These are phyloP conservation scores for Fusarium siculi DNA, from an alignment of 2,329 filamentous ascomycete genomes.

Conservation along the genomic window DNA sequence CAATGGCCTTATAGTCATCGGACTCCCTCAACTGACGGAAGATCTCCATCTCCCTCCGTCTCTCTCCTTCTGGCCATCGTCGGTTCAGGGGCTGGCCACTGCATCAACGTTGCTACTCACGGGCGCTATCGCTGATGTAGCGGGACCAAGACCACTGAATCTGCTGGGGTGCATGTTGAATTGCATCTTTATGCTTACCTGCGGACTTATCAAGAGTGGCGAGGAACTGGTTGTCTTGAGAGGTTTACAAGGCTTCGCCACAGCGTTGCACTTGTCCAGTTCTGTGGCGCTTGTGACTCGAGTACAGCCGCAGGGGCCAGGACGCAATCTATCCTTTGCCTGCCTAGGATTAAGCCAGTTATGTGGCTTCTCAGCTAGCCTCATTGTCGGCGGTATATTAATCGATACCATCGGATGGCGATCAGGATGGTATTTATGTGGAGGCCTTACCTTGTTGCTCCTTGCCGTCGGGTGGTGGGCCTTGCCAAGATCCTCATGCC, in stretches of 20 bases:
- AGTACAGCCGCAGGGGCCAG: conserved; percentile 45
- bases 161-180: conserved; percentile 47
- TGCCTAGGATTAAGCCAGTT: conserved; percentile 58
- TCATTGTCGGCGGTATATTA: conserved; percentile 60
- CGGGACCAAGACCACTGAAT: conserved; percentile 48
- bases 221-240: conserved; percentile 50
- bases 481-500: conserved; percentile 44
- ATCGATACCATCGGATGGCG: conserved; percentile 60
- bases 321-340: conserved; percentile 54
- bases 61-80: conserved; percentile 53
- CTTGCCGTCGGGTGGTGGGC: conserved; percentile 50
- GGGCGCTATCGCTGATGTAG: conserved; percentile 51
- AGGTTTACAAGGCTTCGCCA: conserved; percentile 51
- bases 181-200: conserved; percentile 46
- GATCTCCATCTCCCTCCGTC: conserved; percentile 48
- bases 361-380: conserved; percentile 60
- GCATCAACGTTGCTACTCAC: conserved; percentile 51
- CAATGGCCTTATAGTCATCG: conserved; percentile 49
- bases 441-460: conserved; percentile 48
- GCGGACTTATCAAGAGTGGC: conserved; percentile 44
- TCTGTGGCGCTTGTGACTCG: conserved; percentile 50
- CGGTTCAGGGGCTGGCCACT: conserved; percentile 49
- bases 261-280: conserved; percentile 49
- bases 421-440: conserved; percentile 55
- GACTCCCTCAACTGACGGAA: conserved; percentile 52